These are phyloP conservation scores for Fusarium sp. DNA, from an alignment of 2,329 filamentous ascomycete species.

Conservation along the genomic window DNA sequence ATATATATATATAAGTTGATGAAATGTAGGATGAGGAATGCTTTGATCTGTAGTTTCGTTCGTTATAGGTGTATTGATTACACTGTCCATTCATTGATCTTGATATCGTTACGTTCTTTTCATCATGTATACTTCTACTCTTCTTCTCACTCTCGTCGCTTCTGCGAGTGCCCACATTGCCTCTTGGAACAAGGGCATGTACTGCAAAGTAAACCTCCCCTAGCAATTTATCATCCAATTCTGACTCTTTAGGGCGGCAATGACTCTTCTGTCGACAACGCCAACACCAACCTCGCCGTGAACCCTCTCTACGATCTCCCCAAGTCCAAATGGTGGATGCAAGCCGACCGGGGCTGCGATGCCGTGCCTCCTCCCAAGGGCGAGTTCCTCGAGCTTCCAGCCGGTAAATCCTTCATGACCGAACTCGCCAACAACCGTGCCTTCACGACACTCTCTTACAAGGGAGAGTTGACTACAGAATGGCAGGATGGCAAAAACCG, in stretches of 20 bases:
- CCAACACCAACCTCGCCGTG: slow-evolving; percentile 57
- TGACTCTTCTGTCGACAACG: slow-evolving; percentile 47
- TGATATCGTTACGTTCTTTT: not conserved
- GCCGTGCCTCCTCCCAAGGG: slow-evolving; percentile 46
- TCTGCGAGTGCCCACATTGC: slow-evolving; percentile 41
- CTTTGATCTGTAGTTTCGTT: slow-evolving; percentile 12
- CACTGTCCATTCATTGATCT: slow-evolving; percentile 29
- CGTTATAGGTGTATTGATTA: slow-evolving; percentile 34
- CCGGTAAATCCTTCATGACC: slow-evolving; percentile 58
- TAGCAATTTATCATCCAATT: accelerated
- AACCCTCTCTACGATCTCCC: slow-evolving; percentile 57
- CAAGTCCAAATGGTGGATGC: slow-evolving; percentile 61
- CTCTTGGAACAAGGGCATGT: slow-evolving; percentile 44
- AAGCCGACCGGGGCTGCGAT: slow-evolving; percentile 59
- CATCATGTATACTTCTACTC: slow-evolving; percentile 33
- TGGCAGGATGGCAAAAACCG: slow-evolving; percentile 60
- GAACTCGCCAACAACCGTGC: slow-evolving; percentile 62
- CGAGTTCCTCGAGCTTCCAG: slow-evolving; percentile 56
- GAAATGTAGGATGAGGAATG: not conserved
- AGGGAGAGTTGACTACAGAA: slow-evolving; percentile 49
- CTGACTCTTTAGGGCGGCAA: slow-evolving; percentile 42
- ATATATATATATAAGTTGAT: slow-evolving; percentile 16
- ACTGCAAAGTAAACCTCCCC: slow-evolving; percentile 35
- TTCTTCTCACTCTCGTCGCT: slow-evolving; percentile 33
- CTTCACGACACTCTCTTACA: slow-evolving; percentile 58